phyloP scores from a whole-genome alignment of 805 yeast genomes.

The Metschnikowia similis region DNA sequence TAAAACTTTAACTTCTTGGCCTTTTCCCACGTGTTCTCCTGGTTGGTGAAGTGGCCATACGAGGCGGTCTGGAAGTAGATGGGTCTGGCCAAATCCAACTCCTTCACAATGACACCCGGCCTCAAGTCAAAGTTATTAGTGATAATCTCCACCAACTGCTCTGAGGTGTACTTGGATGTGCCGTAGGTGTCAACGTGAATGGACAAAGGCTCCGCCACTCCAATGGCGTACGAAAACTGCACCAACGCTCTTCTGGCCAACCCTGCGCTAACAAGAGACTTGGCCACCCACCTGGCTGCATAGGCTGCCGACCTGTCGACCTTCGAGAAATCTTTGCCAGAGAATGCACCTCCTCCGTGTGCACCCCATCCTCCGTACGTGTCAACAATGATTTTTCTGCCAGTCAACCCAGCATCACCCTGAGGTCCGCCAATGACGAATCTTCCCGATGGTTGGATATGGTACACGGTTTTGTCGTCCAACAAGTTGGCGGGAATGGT shows the following conservation, averaged over 20 bases:
- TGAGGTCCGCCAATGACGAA: slow-evolving; percentile 99
- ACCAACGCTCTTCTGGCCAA: slow-evolving; percentile 96
- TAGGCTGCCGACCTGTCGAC: slow-evolving; percentile 99
- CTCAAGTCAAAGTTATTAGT: slow-evolving; percentile 95
- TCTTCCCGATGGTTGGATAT: slow-evolving; percentile 99
- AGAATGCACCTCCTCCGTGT: slow-evolving; percentile 99
- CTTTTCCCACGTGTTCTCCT: slow-evolving; percentile 97
- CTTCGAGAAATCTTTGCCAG: slow-evolving; percentile 99
- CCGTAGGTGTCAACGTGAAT: slow-evolving; percentile 98
- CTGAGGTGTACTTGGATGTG: slow-evolving; percentile 85
- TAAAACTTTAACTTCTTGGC: slow-evolving; percentile 75
- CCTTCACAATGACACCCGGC: slow-evolving; percentile 98
- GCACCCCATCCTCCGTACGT: slow-evolving; percentile 99
- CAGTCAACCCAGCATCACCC: slow-evolving; percentile 99
- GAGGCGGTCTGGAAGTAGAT: slow-evolving; percentile 98
- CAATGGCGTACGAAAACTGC: slow-evolving; percentile 98
- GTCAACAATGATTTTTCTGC: slow-evolving; percentile 98
- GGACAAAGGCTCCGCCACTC: slow-evolving; percentile 99
- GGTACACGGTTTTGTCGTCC: slow-evolving; percentile 94
- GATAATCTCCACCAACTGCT: slow-evolving; percentile 87
- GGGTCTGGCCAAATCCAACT: slow-evolving; percentile 97
- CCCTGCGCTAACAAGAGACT: slow-evolving; percentile 92
- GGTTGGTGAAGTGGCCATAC: slow-evolving; percentile 99
- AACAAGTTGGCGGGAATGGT: slow-evolving; percentile 87
- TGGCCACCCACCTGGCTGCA: slow-evolving; percentile 99